Conservation (phyloP, 2,329 filamentous ascomycete species). For the Calcarisporium arbuscula region DNA sequence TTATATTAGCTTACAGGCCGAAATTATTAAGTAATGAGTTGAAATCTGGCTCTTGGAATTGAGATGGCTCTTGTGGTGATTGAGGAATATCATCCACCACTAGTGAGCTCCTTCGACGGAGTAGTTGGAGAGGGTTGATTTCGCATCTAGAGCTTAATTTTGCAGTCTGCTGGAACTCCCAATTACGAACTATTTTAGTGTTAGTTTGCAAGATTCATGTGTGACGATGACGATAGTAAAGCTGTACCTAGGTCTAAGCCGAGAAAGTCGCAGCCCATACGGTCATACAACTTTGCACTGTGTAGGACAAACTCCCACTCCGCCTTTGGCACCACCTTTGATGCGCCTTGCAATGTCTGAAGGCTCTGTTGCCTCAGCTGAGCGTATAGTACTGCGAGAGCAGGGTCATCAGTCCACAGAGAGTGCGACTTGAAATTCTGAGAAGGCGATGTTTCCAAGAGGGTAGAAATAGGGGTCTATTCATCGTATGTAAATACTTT, state of each 20-base stretch:
- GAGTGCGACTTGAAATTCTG: constrained; percentile 68
- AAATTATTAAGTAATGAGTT: constrained; percentile 87
- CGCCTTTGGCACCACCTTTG: constrained; percentile 67
- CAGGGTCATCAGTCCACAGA: constrained; percentile 86
- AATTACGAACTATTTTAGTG: constrained; percentile 57
- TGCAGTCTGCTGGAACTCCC: constrained; percentile 65
- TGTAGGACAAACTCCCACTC: constrained; percentile 90
- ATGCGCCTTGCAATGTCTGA: constrained; percentile 79
- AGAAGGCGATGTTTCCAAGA: constrained; percentile 62
- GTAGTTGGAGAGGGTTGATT: constrained; percentile 59
- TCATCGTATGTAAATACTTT: constrained; percentile 3
- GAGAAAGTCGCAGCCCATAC: constrained; percentile 89
- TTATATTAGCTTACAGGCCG: constrained; percentile 57
- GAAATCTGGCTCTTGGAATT: constrained; percentile 89
- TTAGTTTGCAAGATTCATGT: constrained; percentile 10
- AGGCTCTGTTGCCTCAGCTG: constrained; percentile 76
- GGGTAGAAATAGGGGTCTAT: constrained; percentile 71
- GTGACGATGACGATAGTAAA: constrained; percentile 9
- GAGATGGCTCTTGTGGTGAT: constrained; percentile 51
- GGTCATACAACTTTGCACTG: constrained; percentile 75
- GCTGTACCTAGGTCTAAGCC: constrained; percentile 71
- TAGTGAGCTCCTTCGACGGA: constrained; percentile 67
- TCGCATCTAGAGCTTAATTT: constrained; percentile 35
- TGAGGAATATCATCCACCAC: constrained; percentile 69
- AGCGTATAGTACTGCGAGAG: constrained; percentile 78